A percentile compares a stretch with the other conserved stretches of the same genome.
Conservation (phyloP, 2,329 filamentous ascomycete species). For the Cordyceps pruinosa region DNA sequence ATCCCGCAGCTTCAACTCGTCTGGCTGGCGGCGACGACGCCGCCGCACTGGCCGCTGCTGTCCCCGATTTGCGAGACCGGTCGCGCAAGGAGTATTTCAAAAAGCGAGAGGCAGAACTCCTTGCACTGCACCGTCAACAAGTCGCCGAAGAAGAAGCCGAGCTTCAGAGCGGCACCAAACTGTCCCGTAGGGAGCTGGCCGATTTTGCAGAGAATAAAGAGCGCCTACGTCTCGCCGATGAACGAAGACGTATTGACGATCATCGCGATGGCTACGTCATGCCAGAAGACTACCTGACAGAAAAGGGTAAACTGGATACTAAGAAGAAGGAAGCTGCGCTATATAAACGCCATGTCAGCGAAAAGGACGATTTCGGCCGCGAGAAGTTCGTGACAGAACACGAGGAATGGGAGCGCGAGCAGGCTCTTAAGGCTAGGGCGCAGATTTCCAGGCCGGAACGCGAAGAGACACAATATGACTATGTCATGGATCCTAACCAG, state of each 20-base stretch:
- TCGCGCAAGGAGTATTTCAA: constrained; percentile 90
- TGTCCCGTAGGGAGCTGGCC: constrained; percentile 73
- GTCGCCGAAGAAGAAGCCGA: constrained; percentile 85
- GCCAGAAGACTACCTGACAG: constrained; percentile 91
- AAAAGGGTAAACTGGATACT: constrained; percentile 81
- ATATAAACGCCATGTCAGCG: constrained; percentile 85
- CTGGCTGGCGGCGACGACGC: constrained; percentile 49
- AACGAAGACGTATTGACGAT: constrained; percentile 88
- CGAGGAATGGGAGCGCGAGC: constrained; percentile 92
- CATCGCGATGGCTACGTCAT: constrained; percentile 87
- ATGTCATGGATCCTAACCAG: constrained; percentile 84
- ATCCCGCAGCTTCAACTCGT: constrained; percentile 49
- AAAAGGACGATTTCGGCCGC: constrained; percentile 77
- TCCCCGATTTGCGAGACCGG: constrained; percentile 73
- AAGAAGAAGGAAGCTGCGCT: constrained; percentile 85
- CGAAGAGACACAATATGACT: constrained; percentile 81
- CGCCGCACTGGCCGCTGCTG: constrained; percentile 59
- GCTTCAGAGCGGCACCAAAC: constrained; percentile 62
- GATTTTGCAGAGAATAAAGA: constrained; percentile 88
- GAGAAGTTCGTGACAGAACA: constrained; percentile 90
- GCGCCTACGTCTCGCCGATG: constrained; percentile 72
- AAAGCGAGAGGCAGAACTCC: constrained; percentile 79
- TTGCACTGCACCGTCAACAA: constrained; percentile 82
- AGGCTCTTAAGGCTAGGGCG: constrained; percentile 78
- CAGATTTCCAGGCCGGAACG: constrained; percentile 72